Conservation (phyloP, 768 basidiomycete genomes). For the Lentinula aciculospora region DNA sequence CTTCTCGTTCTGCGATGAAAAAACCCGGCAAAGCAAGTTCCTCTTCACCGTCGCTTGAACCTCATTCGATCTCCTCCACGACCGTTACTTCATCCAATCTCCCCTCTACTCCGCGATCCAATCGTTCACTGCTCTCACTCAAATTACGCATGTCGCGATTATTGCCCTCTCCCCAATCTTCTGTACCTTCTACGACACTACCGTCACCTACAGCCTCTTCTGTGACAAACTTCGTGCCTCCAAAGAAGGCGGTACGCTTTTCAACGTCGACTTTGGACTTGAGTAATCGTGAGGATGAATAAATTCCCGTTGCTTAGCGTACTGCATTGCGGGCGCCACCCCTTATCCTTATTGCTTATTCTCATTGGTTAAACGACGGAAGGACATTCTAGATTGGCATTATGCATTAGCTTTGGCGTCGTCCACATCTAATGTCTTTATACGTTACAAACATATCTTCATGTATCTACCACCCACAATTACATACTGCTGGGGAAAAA, state of each 20-base stretch:
- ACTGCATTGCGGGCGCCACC: background rate
- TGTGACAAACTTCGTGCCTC: constrained; percentile 24
- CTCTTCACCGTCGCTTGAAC: constrained; percentile 25
- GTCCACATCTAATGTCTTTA: background rate
- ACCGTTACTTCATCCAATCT: constrained; percentile 34
- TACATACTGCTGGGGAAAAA: too few species aligned
- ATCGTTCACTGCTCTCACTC: constrained; percentile 29
- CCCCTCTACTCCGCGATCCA: constrained; percentile 17
- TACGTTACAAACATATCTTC: background rate
- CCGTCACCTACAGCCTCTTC: constrained; percentile 30
- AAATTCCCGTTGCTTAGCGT: background rate
- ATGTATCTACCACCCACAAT: background rate
- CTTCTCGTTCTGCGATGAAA: constrained; percentile 61
- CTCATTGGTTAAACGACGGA: background rate
- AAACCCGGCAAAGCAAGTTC: constrained; percentile 30
- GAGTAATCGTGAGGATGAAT: background rate
- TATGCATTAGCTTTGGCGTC: background rate
- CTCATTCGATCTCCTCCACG: constrained; percentile 42
- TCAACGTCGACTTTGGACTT: constrained; percentile 34
- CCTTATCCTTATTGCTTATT: background rate
- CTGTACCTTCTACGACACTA: constrained; percentile 26
- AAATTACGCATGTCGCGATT: constrained; percentile 50
- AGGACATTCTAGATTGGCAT: background rate
- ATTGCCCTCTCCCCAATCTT: constrained; percentile 35
- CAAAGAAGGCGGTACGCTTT: constrained; percentile 60